Percentiles rank a stretch among this genome's conserved stretches.
These are phyloP conservation scores for Metschnikowia hibisci DNA, from an alignment of 805 yeast genomes.

Conservation along the genomic window DNA sequence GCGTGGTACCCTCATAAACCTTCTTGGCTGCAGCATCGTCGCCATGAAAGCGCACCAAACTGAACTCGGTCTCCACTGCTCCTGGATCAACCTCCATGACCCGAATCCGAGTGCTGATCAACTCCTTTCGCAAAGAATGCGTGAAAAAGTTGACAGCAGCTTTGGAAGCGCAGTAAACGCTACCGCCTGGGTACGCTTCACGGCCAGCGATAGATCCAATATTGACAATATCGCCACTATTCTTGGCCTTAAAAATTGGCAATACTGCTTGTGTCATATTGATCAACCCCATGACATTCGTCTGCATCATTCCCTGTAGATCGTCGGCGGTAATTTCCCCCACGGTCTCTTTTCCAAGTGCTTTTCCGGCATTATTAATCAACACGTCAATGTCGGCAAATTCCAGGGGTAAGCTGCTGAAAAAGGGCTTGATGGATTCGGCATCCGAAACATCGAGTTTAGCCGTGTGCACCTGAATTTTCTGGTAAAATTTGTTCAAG, in stretches of 20 bases:
- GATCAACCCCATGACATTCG: constrained; percentile 36
- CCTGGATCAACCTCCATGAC: constrained; percentile 41
- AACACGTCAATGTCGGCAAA: constrained; percentile 37
- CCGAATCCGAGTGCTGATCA: constrained; percentile 33
- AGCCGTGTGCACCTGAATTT: constrained; percentile 28
- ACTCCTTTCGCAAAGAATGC: constrained; percentile 34
- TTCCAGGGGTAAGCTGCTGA: constrained; percentile 28
- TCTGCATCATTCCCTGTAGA: constrained; percentile 34
- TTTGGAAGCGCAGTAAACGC: constrained; percentile 37
- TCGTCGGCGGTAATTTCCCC: constrained; percentile 31
- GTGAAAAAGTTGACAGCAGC: constrained; percentile 35
- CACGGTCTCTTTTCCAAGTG: constrained; percentile 31
- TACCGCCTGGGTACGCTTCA: constrained; percentile 38
- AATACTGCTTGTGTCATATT: constrained; percentile 36
- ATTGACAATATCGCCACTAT: constrained; percentile 36
- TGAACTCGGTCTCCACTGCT: constrained; percentile 39
- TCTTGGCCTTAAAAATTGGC: constrained; percentile 33
- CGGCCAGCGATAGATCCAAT: constrained; percentile 38
- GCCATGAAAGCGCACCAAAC: constrained; percentile 33
- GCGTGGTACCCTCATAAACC: constrained; percentile 34
- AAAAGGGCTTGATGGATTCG: constrained; percentile 26
- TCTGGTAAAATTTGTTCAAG: constrained; percentile 23
- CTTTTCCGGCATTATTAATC: constrained; percentile 40
- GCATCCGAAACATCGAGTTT: constrained; percentile 30
- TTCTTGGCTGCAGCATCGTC: constrained; percentile 29